phyloP scores from a whole-genome alignment of 345 rosid species.

The Linum tenue region DNA sequence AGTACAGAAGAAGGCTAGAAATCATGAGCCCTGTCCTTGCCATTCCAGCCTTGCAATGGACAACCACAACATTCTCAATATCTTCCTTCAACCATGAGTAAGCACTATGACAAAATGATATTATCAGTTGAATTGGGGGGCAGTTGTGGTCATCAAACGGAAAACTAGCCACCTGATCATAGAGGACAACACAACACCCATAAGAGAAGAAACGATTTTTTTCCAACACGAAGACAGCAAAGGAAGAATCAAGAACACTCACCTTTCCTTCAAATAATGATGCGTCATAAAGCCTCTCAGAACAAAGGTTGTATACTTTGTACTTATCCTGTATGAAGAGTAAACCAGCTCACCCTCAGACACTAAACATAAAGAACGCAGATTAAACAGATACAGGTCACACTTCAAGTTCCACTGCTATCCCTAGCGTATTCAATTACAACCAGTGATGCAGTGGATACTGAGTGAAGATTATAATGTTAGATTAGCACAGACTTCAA shows the following conservation, averaged over 20 bases:
- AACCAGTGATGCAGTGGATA: no score
- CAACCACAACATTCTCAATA: slow-evolving; percentile 86
- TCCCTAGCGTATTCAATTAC: no score
- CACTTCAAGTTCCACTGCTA: no score
- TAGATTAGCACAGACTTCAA: no score
- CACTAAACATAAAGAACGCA: not conserved
- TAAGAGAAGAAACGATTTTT: not conserved
- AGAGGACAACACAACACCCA: slow-evolving; percentile 5
- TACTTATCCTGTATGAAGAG: slow-evolving; percentile 48
- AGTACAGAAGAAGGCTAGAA: slow-evolving; percentile 71
- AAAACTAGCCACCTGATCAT: slow-evolving; percentile 73
- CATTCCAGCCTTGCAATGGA: slow-evolving; percentile 93
- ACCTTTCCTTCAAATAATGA: slow-evolving; percentile 90
- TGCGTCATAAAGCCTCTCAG: slow-evolving; percentile 85
- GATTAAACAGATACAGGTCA: not conserved
- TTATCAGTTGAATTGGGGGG: slow-evolving; percentile 73
- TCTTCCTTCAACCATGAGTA: slow-evolving; percentile 85
- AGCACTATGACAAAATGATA: slow-evolving; percentile 76
- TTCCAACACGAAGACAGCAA: not conserved
- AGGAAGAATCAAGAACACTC: slow-evolving; percentile 4
- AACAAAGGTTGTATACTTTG: slow-evolving; percentile 86
- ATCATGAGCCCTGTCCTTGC: slow-evolving; percentile 92
- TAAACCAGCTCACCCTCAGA: not conserved
- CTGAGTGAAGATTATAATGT: no score
- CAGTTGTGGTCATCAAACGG: slow-evolving; percentile 88